Evolutionary conservation across 192 early-diverging fungal species (phyloP), one percentile per base, ranked within the genome.

Genomic region (Dimargaris cristalligena): DNA sequence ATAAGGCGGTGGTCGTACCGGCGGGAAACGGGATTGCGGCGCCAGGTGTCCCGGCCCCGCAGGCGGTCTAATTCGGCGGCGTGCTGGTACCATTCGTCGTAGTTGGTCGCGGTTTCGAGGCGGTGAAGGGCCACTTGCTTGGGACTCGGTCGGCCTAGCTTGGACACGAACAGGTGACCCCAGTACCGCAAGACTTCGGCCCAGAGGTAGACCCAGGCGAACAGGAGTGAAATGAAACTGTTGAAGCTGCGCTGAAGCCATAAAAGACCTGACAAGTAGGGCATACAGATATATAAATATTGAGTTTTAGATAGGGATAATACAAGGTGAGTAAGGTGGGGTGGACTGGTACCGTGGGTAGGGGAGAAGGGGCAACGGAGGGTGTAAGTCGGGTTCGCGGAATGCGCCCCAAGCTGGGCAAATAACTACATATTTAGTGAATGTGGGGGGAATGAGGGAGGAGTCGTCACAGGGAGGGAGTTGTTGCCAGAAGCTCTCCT

Each of bases 1-100:
- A 88, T 86, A 23, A 86, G 66, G 10, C 72, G 76, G 54, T 80
- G 77, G 61, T 88, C 86, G 56, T 83, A 88, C 10, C 77, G 54
- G 46, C 61, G 67, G 3, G 78, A 79, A 2, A 62, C 58, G 9
- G 77, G 73, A 45, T 77, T 67, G n/a, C 59, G 64, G 33, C 75
- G 73, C 84, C 84, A 86, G 29, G 58, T 63, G 58, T 83, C 76
- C 14, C 25, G 14, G 16, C 50, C 50, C 30, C 16, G 30, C 4
- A 56, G 54, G 34, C 54, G 28, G 31, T 56, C 54, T 14, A 29
- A 34, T 32, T 33, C 16, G 26, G 23, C 18, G 2, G 54, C 54
- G 16, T 13, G 1, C 20, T 10, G 10, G 29, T 56, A 56, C 31
- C 32, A 56, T n/a, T 34, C 16, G 9, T 29, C 54, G 54, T 56